Evolutionary conservation across 106 monocot genomes (phyloP), one percentile per base, ranked within the genome.

Genomic region (Apostasia ramifera): DNA sequence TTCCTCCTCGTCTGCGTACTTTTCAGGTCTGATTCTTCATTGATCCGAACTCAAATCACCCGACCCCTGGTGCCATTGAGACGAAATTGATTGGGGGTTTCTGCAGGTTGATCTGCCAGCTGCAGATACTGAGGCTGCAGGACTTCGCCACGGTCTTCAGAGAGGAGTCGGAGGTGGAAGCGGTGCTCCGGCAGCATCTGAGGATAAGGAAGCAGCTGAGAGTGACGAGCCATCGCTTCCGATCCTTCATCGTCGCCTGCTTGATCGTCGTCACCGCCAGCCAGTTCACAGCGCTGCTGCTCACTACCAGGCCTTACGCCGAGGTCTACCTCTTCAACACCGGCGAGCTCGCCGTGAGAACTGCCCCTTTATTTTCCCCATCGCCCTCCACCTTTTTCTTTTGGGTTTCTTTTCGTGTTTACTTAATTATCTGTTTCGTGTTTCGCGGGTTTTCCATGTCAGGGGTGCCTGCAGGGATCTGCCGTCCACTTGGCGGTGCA

Each of bases 1-100:
- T 90, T 85, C 82, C 77, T 90, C 68, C 61, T 90, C 46, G 72
- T 85, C 5, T 94, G 94, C 66, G 90, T 90, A 52, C 84, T 94
- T 53, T 90, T 94, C 72, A 78, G 55, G 55, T 56, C 4, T 14
- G 6, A 4, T 4, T 56, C 2, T 56, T 56, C 3, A 14, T 56
- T 56, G 55, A 4, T 56, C 26, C 26, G 26, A 26, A 26, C 26
- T 26, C 26, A 26, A 26, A 26, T 26, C 26, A 26, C 26, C 26
- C 0, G 26, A 26, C 26, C 26, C 26, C 26, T 26, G 26, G 26
- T 26, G 0, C 26, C 26, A 26, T 26, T 1, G 55, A 26, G 55
- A 56, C 26, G 14, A 14, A 2, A 4, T 1, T 56, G 26, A 56
- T 56, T 26, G 13, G 15, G 3, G 55, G 14, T 0, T 3, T 56